A percentile compares a stretch with the other conserved stretches of the same genome.
Evolutionary conservation across 164 flowering plant species (phyloP).

Genomic region (Hamamelis virginiana): DNA sequence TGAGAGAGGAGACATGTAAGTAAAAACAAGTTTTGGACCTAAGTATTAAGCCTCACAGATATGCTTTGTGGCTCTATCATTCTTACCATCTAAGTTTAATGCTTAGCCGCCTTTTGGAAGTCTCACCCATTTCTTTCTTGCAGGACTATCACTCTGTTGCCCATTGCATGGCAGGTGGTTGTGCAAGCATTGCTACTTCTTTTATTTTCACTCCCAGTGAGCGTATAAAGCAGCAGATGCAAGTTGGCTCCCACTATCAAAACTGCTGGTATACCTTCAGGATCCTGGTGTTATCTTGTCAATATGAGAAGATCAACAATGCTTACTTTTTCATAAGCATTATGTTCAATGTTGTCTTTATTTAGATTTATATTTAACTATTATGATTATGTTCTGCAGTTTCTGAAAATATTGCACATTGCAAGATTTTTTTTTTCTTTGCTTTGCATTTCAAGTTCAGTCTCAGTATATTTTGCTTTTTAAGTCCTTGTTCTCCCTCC

Average conservation of each 20-base stretch:
- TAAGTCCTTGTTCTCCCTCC: neutral
- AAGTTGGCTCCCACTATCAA: constrained; percentile 75
- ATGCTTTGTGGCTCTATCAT: neutral
- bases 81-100: neutral
- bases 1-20: neutral
- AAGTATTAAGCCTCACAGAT: neutral
- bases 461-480: neutral
- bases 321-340: neutral
- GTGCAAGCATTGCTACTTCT: constrained; percentile 97
- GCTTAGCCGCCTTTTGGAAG: neutral
- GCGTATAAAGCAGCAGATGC: constrained; percentile 98
- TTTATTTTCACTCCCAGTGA: constrained; percentile 97
- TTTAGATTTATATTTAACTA: neutral
- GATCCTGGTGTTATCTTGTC: constrained; percentile 1
- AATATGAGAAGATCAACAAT: neutral
- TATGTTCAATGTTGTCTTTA: neutral
- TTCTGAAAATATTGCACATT: too few species aligned
- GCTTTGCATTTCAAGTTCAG: too few species aligned
- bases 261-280: constrained; percentile 74
- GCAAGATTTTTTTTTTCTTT: too few species aligned
- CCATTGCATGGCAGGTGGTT: constrained; percentile 90
- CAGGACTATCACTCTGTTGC: constrained; percentile 85
- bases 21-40: neutral
- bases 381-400: too few species aligned
- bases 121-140: constrained; percentile 10